Evolutionary conservation across 306 rosid species (phyloP).

Genomic region (Lathyrus sativus): DNA sequence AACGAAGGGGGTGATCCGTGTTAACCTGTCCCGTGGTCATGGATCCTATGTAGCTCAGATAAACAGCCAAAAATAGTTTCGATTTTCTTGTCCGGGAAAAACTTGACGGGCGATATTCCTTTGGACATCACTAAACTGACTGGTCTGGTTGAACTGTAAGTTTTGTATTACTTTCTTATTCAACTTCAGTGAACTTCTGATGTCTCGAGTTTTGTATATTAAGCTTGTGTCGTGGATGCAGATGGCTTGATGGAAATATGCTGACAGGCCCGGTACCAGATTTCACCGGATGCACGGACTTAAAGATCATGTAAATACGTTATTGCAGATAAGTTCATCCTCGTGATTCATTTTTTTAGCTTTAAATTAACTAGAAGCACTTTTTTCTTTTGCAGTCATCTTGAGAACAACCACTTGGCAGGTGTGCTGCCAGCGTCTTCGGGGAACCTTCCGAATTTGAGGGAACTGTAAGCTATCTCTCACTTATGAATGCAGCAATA

Average conservation of each 20-base stretch:
- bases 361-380: constrained; percentile 47
- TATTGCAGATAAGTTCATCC: constrained; percentile 39
- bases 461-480: constrained; percentile 77
- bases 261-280: constrained; percentile 80
- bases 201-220: constrained; percentile 36
- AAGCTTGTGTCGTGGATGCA: constrained; percentile 23
- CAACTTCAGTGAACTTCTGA: constrained; percentile 27
- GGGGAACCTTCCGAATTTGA: constrained; percentile 72
- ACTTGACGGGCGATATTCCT: constrained; percentile 82
- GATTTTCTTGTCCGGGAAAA: too few species aligned
- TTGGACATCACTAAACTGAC: constrained; percentile 66
- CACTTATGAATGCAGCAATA: constrained; percentile 24
- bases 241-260: constrained; percentile 54
- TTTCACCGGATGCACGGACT: constrained; percentile 72
- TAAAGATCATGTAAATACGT: constrained; percentile 90
- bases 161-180: constrained; percentile 35
- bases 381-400: constrained; percentile 81
- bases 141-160: constrained; percentile 86
- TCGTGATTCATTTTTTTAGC: constrained; percentile 14
- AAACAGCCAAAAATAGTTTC: too few species aligned
- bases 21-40: too few species aligned
- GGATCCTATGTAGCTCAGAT: too few species aligned
- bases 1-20: too few species aligned
- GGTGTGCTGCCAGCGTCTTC: constrained; percentile 71
- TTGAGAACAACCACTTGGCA: constrained; percentile 79